These are phyloP conservation scores for Gastrodia elata DNA, from an alignment of 106 monocot species.

Conservation along the genomic window DNA sequence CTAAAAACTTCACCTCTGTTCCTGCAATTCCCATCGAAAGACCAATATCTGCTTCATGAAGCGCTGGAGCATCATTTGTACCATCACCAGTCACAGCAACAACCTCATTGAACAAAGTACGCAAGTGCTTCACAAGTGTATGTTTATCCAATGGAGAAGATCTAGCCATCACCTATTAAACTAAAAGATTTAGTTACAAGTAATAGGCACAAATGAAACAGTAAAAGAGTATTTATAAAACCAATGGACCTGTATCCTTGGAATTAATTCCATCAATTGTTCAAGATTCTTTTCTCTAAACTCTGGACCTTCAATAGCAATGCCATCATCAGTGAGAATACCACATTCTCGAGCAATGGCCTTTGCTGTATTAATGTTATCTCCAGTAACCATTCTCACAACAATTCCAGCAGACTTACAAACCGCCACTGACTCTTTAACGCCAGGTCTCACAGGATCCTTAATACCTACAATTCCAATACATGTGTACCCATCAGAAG, in stretches of 20 bases:
- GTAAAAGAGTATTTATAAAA: background rate
- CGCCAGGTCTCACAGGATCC: slow-evolving; percentile 40
- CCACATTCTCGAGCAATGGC: slow-evolving; percentile 43
- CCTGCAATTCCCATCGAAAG: slow-evolving; percentile 59
- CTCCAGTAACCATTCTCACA: slow-evolving; percentile 44
- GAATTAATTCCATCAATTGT: slow-evolving; percentile 35
- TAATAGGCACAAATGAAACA: background rate
- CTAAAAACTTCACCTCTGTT: slow-evolving; percentile 34
- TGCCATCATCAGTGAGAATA: slow-evolving; percentile 31
- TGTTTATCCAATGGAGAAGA: slow-evolving; percentile 51
- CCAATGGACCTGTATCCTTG: slow-evolving; percentile 25
- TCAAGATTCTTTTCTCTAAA: slow-evolving; percentile 30
- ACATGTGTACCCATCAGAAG: slow-evolving; percentile 28
- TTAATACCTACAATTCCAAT: slow-evolving; percentile 43
- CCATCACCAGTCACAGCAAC: slow-evolving; percentile 70
- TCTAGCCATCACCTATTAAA: slow-evolving; percentile 42
- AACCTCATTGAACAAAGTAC: slow-evolving; percentile 36
- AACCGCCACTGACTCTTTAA: slow-evolving; percentile 35
- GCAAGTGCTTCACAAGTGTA: slow-evolving; percentile 32
- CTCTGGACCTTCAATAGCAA: slow-evolving; percentile 39
- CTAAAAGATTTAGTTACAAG: background rate
- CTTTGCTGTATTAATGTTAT: slow-evolving; percentile 39
- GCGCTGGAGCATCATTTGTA: slow-evolving; percentile 52
- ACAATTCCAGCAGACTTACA: slow-evolving; percentile 33
- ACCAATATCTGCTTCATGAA: slow-evolving; percentile 48